Evolutionary conservation across 805 yeast species (phyloP), one percentile per base, ranked within the genome.

Genomic region (Cyberlindnera meyerae): DNA sequence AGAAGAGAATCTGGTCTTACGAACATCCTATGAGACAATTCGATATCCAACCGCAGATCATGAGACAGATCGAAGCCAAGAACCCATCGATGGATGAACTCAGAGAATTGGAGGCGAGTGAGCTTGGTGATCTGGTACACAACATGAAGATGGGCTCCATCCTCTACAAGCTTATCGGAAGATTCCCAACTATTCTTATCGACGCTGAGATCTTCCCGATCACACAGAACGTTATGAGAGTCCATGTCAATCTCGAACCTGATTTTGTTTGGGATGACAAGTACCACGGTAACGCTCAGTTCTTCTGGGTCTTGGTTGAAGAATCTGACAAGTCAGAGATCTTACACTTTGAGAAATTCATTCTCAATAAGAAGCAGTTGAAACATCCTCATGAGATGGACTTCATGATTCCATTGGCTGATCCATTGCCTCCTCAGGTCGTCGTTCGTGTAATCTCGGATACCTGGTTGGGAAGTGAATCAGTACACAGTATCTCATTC

Each of bases 251-350:
- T 7, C 59, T 93, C 17, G 77, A 70, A 24, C 79, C 96, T 0
- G 88, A 84, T 49, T 94, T 93, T 58, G 62, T 66, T 8, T 93
- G 97, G 97, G 95, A 87, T 59, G 75, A 69, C 29, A 74, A 71
- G 38, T 63, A 73, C 36, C 97, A 93, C 59, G 96, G 96, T 0
- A 75, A 71, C 44, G 82, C 84, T 1, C 94, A 88, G 57, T 72
- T 80, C 47, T 93, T 88, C 52, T 93, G 98, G 98, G 71, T 93
- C 4, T 71, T 90, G 44, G 94, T 90, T 6, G 97, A 89, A 57
- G 94, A 86, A 46, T 77, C 90, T 4, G 86, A 82, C 37, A 73
- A 75, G 34, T 73, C 84, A 0, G 71, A 72, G 40, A 76, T 93
- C 24, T 59, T 89, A 11, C 96, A 93, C 54, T 81, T 79, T 40